phyloP scores from a whole-genome alignment of 176 grass and related monocot species.

The Bothriochloa decipiens region DNA sequence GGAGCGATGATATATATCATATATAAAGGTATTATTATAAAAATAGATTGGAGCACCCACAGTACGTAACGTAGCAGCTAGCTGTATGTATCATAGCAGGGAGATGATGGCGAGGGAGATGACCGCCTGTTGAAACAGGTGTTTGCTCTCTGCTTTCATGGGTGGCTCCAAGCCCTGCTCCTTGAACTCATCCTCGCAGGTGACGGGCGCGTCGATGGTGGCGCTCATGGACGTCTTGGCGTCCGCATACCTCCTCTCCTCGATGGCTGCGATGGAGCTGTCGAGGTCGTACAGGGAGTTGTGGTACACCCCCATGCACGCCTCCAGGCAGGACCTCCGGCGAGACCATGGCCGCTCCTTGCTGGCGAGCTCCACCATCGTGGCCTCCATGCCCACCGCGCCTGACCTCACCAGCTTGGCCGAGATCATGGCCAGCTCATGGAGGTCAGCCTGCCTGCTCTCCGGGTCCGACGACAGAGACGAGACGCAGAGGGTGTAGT shows the following conservation, averaged over 20 bases:
- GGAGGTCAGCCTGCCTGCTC: constrained; percentile 11
- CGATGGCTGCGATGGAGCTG: constrained; percentile 37
- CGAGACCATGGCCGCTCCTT: constrained; percentile 3
- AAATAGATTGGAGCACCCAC: too few species aligned
- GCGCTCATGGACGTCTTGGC: constrained; percentile 60
- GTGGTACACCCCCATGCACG: constrained; percentile 45
- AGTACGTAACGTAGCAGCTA: too few species aligned
- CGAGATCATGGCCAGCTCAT: constrained; percentile 45
- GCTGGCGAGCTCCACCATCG: constrained; percentile 8
- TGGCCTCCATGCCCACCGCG: constrained; percentile 15
- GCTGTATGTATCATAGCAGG: not conserved
- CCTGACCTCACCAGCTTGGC: constrained; percentile 18
- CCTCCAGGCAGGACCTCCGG: constrained; percentile 32
- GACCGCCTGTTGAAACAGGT: constrained; percentile 48
- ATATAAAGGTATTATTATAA: too few species aligned
- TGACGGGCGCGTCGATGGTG: constrained; percentile 45
- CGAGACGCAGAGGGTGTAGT: constrained; percentile 52
- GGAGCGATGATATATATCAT: too few species aligned
- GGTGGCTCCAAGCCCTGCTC: constrained; percentile 41
- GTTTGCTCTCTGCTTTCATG: constrained; percentile 35
- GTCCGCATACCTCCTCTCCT: constrained; percentile 36
- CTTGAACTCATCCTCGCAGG: constrained; percentile 61
- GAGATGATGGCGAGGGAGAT: constrained; percentile 68
- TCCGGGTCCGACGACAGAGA: constrained; percentile 43
- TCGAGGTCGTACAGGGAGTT: constrained; percentile 34